Evolutionary conservation across 202 grass and related monocot species (phyloP).

Genomic region (Elaeis oleifera): DNA sequence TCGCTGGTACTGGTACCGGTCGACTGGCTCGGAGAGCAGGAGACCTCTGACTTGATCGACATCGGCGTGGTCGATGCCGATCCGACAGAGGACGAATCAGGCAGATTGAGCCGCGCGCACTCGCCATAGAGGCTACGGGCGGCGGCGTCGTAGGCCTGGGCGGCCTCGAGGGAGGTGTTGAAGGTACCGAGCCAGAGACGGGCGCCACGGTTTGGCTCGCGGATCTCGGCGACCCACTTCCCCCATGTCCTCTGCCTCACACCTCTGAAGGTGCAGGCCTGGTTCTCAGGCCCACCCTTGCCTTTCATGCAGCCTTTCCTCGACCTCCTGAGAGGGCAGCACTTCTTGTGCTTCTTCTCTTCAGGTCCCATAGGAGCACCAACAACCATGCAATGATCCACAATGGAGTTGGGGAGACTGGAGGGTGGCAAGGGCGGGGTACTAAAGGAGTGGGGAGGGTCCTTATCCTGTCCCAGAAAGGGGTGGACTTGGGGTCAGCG

Average conservation of each 20-base stretch:
- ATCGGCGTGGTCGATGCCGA: background rate
- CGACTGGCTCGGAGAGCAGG: constrained; percentile 13
- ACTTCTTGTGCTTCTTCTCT: constrained; percentile 28
- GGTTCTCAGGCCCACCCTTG: constrained; percentile 94
- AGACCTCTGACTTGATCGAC: constrained; percentile 4
- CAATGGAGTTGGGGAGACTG: constrained; percentile 3
- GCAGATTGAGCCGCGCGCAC: constrained; percentile 69
- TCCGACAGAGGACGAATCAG: background rate
- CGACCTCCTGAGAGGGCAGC: constrained; percentile 67
- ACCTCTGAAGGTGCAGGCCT: constrained; percentile 66
- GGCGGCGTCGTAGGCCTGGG: constrained; percentile 59
- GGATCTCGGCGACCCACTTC: constrained; percentile 97
- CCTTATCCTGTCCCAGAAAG: too few species aligned
- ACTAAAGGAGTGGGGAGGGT: background rate
- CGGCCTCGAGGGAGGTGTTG: constrained; percentile 51
- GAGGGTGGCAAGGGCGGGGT: background rate
- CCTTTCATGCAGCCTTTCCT: constrained; percentile 98
- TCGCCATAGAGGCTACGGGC: constrained; percentile 67
- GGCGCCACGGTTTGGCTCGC: constrained; percentile 89
- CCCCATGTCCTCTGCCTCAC: constrained; percentile 95
- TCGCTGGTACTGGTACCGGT: constrained; percentile 7
- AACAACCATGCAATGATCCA: too few species aligned
- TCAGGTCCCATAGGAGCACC: background rate
- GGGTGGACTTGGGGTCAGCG: too few species aligned
- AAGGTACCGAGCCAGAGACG: constrained; percentile 96